A percentile compares a stretch with the other conserved stretches of the same genome.
These are phyloP conservation scores for Lodderomyces beijingensis DNA, from an alignment of 1,139 yeast species.

Conservation along the genomic window DNA sequence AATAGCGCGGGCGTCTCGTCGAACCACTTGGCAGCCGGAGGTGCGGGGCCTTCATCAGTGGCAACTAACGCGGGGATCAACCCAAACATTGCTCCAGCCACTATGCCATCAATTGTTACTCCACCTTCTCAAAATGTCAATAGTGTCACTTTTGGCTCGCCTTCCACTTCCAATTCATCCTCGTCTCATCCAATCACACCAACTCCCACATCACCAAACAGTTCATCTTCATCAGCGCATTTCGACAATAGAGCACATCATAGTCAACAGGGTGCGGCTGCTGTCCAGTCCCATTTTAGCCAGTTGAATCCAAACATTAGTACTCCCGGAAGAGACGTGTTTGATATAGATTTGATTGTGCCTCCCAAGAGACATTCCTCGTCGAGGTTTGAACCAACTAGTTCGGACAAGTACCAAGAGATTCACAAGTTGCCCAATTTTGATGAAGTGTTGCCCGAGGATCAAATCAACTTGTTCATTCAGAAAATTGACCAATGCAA, in stretches of 20 bases:
- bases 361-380: conserved; percentile 93
- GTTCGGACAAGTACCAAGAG: conserved; percentile 57
- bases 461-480: conserved; percentile 75
- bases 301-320: conserved; percentile 39
- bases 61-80: conserved; percentile 14
- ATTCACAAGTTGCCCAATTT: conserved; percentile 81
- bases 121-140: conserved; percentile 3
- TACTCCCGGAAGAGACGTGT: conserved; percentile 41
- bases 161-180: conserved; percentile 1
- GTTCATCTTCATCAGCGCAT: conserved; percentile 2
- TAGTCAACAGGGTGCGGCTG: conserved; percentile 22
- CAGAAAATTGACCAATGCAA: conserved; percentile 93
- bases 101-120: conserved; percentile 10
- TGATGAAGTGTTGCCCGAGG: conserved; percentile 86
- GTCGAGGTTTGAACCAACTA: conserved; percentile 82
- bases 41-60: conserved; percentile 4
- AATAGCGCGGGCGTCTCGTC: conserved; percentile 6
- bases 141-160: conserved; percentile 2
- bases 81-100: conserved; percentile 8
- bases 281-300: conserved; percentile 23
- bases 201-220: conserved; percentile 28
- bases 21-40: conserved; percentile 2
- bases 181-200: conserved; percentile 26
- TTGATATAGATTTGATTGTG: conserved; percentile 44
- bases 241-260: conserved; percentile 19